Conservation (phyloP, 176 grass and related monocot species). For the barley (Hordeum vulgare) region DNA sequence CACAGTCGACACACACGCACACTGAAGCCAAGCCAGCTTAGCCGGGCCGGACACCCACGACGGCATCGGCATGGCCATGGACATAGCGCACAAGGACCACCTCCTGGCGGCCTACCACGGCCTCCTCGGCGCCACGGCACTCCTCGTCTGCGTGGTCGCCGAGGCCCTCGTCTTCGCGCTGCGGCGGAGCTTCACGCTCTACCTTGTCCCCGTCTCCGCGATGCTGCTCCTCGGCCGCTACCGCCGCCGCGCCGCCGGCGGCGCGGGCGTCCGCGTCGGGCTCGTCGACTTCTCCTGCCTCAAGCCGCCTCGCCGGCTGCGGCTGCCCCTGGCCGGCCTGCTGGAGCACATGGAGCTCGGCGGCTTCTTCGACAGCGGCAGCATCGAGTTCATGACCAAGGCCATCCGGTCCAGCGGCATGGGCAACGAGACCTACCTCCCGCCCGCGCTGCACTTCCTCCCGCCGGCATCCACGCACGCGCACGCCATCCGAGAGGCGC, state of each 20-base stretch:
- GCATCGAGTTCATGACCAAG: conserved; percentile 71
- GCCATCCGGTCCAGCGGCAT: conserved; percentile 57
- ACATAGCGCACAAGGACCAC: conserved; percentile 45
- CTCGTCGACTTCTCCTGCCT: conserved; percentile 77
- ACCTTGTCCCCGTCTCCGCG: conserved; percentile 36
- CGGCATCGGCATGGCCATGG: conserved; percentile 26
- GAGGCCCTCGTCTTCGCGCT: conserved; percentile 18
- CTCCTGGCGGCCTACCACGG: conserved; percentile 29
- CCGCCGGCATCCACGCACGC: conserved; percentile 38
- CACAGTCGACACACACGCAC: not conserved
- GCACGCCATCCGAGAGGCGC: conserved; percentile 46
- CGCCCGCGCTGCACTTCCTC: conserved; percentile 43
- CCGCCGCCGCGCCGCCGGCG: not conserved
- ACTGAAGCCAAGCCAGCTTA: not conserved
- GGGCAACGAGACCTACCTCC: conserved; percentile 78
- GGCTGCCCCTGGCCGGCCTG: conserved; percentile 32
- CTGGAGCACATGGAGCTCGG: conserved; percentile 55
- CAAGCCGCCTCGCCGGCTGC: conserved; percentile 36
- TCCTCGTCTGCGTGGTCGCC: conserved; percentile 37
- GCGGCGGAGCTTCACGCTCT: not conserved
- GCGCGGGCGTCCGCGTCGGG: not conserved
- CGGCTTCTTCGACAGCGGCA: conserved; percentile 56
- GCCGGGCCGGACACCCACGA: not conserved
- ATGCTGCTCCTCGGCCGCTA: conserved; percentile 23
- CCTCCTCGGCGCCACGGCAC: not conserved